These are phyloP conservation scores for Piper longum DNA, from an alignment of 164 flowering plant species.

Conservation along the genomic window DNA sequence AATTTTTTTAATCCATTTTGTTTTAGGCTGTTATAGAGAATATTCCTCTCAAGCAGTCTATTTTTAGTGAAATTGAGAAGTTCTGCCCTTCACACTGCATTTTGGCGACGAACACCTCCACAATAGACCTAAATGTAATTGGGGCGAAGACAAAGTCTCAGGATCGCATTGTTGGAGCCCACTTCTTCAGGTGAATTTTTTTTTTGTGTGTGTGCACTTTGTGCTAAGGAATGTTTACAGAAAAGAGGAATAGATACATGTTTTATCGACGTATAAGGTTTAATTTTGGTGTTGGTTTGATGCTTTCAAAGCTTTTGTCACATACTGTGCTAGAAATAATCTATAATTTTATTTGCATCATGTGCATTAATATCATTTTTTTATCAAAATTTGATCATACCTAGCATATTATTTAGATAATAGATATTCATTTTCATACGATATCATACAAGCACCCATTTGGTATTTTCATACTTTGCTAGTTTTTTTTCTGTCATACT, in stretches of 20 bases:
- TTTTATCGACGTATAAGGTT: no score
- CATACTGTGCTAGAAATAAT: neutral
- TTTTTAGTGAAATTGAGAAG: constrained; percentile 81
- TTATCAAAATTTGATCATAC: no score
- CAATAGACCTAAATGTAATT: constrained; percentile 73
- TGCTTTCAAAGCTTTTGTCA: neutral
- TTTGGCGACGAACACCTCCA: constrained; percentile 88
- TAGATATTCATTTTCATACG: no score
- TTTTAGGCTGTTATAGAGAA: constrained; percentile 84
- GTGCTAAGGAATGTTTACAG: no score
- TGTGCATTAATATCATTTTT: no score
- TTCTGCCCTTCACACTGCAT: constrained; percentile 81
- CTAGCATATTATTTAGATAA: no score
- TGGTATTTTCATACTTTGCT: no score
- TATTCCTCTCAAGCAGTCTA: constrained; percentile 62
- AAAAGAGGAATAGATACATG: no score
- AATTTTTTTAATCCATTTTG: neutral
- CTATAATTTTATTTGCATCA: no score
- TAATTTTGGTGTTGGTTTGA: no score
- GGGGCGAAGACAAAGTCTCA: constrained; percentile 72
- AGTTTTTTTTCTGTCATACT: no score
- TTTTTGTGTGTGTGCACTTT: neutral
- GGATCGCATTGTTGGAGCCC: constrained; percentile 88
- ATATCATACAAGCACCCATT: no score
- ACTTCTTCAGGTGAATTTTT: constrained; percentile 74